Evolutionary conservation across 1,139 yeast genomes (phyloP), one percentile per base, ranked within the genome.

Genomic region (Yamadazyma spencermartinsiae): DNA sequence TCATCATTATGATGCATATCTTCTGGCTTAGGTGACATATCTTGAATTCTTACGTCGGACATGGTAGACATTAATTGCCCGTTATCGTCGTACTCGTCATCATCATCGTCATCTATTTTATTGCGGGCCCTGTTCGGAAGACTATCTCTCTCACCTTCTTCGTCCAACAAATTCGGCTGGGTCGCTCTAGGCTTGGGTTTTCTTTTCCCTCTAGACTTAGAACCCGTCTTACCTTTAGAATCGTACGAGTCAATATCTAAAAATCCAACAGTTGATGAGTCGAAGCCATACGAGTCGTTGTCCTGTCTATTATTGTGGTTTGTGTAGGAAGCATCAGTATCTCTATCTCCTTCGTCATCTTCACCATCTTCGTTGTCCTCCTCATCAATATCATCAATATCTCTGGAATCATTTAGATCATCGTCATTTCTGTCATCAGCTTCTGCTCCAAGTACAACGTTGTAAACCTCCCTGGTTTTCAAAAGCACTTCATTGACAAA

Each of bases 381-480:
- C 12, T 35, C 33, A n/a, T 32, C 28, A 18, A 34, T 38, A 20
- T 40, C 39, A 26, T 34, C 23, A 9, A 19, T 21, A 8, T 39
- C 41, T 3, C 45, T 50, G 4, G 38, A 40, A 8, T 48, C 49
- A 4, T 39, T 17, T 15, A 18, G 6, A 5, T 37, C 42, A 8
- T 48, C n/a, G n/a, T n/a, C 49, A 6, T 37, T 12, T 17, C 30
- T 15, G 21, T 34, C 40, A 18, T 38, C 40, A 18, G 38, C 20
- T 12, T 51, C 55, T 5, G 58, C 56, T 1, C 78, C 78, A 25
- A 72, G 53, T 0, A 72, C 74, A 7, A 67, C 75, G 46, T 72
- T 72, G 41, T 72, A 72, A 20, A 71, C 61, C 42, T 72, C 76
- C 42, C 78, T 54, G 0, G 77, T 72, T 40, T 69, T 68, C 38